phyloP scores from a whole-genome alignment of 2,329 filamentous ascomycete species.

The Mollisia scopiformis region DNA sequence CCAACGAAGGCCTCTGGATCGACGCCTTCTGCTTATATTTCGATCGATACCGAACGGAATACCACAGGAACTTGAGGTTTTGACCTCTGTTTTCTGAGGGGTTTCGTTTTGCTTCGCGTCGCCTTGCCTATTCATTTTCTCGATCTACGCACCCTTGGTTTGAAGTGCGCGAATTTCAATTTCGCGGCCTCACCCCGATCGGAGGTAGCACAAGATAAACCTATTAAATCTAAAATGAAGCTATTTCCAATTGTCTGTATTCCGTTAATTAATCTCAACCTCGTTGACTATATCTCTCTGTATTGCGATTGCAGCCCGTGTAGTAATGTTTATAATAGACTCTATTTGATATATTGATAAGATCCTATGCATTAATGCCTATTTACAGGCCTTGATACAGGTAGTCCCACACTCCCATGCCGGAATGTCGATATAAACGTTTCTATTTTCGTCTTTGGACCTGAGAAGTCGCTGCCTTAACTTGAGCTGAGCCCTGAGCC shows the following conservation, averaged over 20 bases:
- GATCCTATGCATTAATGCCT: slow-evolving; percentile 1
- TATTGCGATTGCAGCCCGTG: slow-evolving; percentile 10
- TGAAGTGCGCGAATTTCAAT: slow-evolving; percentile 1
- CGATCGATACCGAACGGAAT: no score
- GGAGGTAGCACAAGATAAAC: slow-evolving; percentile 2
- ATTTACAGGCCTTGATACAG: neutral
- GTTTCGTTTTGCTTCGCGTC: no score
- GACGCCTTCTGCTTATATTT: no score
- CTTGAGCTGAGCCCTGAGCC: no score
- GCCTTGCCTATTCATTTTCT: no score
- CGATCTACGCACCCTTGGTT: slow-evolving; percentile 5
- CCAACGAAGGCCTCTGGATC: no score
- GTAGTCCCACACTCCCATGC: no score
- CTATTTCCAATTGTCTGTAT: slow-evolving; percentile 7
- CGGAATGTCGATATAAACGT: neutral
- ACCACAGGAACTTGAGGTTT: no score
- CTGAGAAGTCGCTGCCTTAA: neutral
- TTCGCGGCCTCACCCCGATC: slow-evolving; percentile 5
- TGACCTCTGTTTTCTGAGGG: no score
- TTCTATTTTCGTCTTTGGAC: neutral
- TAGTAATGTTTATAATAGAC: neutral
- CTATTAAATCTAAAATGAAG: slow-evolving; percentile 11
- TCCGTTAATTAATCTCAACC: slow-evolving; percentile 9
- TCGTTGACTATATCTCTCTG: slow-evolving; percentile 1
- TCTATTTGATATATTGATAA: neutral